Evolutionary conservation across 345 rosid species (phyloP).

Genomic region (Murraya paniculata): DNA sequence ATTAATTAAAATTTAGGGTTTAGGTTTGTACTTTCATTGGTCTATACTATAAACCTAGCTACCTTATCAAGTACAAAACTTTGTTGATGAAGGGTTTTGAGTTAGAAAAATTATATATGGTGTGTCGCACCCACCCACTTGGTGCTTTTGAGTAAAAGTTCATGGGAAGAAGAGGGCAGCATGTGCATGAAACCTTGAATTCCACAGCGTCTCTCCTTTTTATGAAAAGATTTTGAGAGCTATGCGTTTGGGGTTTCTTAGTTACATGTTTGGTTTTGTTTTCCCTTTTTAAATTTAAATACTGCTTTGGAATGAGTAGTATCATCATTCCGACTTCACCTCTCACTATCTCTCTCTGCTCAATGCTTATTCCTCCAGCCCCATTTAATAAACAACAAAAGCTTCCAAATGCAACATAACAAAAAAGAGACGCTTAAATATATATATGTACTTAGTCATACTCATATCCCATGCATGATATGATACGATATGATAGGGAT

Average conservation of each 20-base stretch:
- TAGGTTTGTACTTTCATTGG: neutral
- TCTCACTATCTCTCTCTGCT: too few relatives aligned
- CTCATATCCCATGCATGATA: conserved; percentile 28
- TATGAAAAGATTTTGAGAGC: conserved; percentile 47
- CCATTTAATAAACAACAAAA: neutral
- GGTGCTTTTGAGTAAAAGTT: conserved; percentile 28
- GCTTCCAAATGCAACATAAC: conserved; percentile 33
- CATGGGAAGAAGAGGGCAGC: conserved; percentile 41
- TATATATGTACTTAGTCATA: neutral
- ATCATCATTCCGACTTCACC: conserved; percentile 24
- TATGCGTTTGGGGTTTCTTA: conserved; percentile 48
- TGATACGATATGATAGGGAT: conserved; percentile 12
- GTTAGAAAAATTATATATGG: conserved; percentile 20
- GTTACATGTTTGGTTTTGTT: neutral
- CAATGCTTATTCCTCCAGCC: neutral
- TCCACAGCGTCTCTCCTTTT: conserved; percentile 65
- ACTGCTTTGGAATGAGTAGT: conserved; percentile 27
- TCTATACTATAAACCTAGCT: neutral
- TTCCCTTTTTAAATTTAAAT: neutral
- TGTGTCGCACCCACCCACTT: conserved; percentile 32
- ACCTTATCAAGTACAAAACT: conserved; percentile 10
- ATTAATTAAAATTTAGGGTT: neutral
- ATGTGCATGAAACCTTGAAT: conserved; percentile 66
- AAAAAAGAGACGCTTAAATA: conserved; percentile 12
- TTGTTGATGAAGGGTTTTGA: conserved; percentile 19